Percentiles rank a stretch among this genome's conserved stretches.
Conservation (phyloP, 1,284 basidiomycete genomes). For the Trichosporon sp. region DNA sequence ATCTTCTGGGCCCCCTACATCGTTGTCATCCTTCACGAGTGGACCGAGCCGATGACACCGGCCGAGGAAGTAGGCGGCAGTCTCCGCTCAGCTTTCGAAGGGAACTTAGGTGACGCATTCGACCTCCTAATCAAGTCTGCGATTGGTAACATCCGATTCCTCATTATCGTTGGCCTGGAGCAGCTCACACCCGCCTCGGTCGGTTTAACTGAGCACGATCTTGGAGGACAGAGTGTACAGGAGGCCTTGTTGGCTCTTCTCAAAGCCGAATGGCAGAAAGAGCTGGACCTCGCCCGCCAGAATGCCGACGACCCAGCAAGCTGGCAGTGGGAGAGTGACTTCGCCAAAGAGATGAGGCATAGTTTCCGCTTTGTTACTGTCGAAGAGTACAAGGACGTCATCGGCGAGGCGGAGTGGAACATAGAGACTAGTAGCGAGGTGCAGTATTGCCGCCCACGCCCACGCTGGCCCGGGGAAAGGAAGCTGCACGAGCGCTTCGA, state of each 20-base stretch:
- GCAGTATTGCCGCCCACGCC: background rate
- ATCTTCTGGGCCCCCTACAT: background rate
- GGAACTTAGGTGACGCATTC: background rate
- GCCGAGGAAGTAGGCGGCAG: background rate
- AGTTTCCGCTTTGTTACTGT: background rate
- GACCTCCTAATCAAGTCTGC: background rate
- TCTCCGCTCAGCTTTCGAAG: background rate
- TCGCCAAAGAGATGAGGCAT: background rate
- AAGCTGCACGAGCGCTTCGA: background rate
- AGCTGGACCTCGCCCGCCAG: background rate
- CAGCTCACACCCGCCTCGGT: background rate
- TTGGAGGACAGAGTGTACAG: background rate
- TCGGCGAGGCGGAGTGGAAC: background rate
- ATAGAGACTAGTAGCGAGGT: background rate
- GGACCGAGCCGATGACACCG: background rate
- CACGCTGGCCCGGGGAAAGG: too few relatives aligned
- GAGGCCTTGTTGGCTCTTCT: background rate
- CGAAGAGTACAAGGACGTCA: background rate
- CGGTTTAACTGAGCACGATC: background rate
- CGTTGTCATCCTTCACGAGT: background rate
- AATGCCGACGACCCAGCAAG: too few relatives aligned
- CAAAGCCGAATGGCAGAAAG: background rate
- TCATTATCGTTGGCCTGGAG: conserved; percentile 5
- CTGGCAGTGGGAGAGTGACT: too few relatives aligned
- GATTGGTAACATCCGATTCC: background rate